These are phyloP conservation scores for Fusarium pseudocircinatum DNA, from an alignment of 2,329 filamentous ascomycete genomes.

Conservation along the genomic window DNA sequence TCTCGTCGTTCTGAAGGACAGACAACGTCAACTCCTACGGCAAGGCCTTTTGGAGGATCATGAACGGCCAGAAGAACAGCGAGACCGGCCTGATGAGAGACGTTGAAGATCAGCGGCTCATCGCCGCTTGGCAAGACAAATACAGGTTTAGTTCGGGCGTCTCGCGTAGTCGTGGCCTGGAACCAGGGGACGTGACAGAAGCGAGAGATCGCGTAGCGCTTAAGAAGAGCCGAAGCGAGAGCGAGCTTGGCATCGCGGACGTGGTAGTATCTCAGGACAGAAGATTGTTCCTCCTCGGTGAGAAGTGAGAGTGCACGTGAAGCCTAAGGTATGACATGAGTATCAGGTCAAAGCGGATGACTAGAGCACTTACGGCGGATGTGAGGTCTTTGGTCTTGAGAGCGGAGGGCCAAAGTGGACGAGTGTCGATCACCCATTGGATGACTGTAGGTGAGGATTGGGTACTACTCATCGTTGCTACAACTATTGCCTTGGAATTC, in stretches of 20 bases:
- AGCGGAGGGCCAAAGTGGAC: slow-evolving; percentile 64
- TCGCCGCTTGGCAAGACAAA: slow-evolving; percentile 59
- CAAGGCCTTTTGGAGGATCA: slow-evolving; percentile 44
- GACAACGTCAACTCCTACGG: slow-evolving; percentile 80
- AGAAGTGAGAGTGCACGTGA: slow-evolving; percentile 64
- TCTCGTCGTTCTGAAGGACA: slow-evolving; percentile 74
- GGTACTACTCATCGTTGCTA: slow-evolving; percentile 18
- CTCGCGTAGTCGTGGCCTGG: slow-evolving; percentile 64
- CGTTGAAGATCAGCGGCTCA: slow-evolving; percentile 73
- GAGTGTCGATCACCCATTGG: slow-evolving; percentile 72
- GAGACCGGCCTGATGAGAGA: slow-evolving; percentile 80
- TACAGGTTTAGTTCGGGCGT: slow-evolving; percentile 64
- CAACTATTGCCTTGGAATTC: background rate
- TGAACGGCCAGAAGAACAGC: slow-evolving; percentile 71
- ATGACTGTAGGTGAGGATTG: slow-evolving; percentile 53
- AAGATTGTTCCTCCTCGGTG: slow-evolving; percentile 62
- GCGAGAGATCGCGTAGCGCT: slow-evolving; percentile 73
- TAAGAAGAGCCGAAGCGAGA: slow-evolving; percentile 77
- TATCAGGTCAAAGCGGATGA: background rate
- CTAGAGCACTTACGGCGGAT: slow-evolving; percentile 52
- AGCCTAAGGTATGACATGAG: slow-evolving; percentile 53
- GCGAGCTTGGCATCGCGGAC: slow-evolving; percentile 79
- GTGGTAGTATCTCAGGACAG: slow-evolving; percentile 70
- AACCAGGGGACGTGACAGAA: slow-evolving; percentile 69
- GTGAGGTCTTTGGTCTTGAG: slow-evolving; percentile 59